Percentiles rank a stretch among this genome's conserved stretches.
These are phyloP conservation scores for Colletotrichum horii DNA, from an alignment of 2,329 filamentous ascomycete genomes.

Conservation along the genomic window DNA sequence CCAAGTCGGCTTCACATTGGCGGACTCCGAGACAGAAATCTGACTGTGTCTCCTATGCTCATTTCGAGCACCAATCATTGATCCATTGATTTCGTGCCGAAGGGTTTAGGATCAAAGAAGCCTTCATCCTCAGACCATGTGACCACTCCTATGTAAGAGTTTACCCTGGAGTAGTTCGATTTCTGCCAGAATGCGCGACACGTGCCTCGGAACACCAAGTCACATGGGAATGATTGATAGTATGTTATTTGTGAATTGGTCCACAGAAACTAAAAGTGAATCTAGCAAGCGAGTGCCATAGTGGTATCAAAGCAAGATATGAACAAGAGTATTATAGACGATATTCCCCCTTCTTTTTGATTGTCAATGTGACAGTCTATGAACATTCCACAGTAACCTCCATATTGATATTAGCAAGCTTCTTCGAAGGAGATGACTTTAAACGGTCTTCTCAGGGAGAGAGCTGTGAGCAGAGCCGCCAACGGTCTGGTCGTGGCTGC, in stretches of 20 bases:
- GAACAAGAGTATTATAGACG: constrained; percentile 11
- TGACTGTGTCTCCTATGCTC: background rate
- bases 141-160: background rate
- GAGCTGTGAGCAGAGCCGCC: constrained; percentile 22
- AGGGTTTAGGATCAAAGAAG: no score
- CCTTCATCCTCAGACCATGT: background rate
- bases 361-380: background rate
- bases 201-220: background rate
- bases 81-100: background rate
- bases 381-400: background rate
- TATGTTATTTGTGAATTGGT: background rate
- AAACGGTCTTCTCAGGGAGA: constrained; percentile 21
- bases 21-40: background rate
- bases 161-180: background rate
- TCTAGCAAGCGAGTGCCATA: constrained; percentile 6
- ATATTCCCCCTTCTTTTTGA: background rate
- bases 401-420: background rate
- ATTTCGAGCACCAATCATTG: background rate
- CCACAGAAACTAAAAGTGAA: background rate
- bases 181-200: background rate
- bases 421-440: background rate
- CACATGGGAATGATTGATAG: background rate
- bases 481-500: background rate
- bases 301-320: constrained; percentile 19
- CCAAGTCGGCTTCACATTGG: background rate